Conservation (phyloP, 1,284 basidiomycete species). For the Porodaedalea pini region DNA sequence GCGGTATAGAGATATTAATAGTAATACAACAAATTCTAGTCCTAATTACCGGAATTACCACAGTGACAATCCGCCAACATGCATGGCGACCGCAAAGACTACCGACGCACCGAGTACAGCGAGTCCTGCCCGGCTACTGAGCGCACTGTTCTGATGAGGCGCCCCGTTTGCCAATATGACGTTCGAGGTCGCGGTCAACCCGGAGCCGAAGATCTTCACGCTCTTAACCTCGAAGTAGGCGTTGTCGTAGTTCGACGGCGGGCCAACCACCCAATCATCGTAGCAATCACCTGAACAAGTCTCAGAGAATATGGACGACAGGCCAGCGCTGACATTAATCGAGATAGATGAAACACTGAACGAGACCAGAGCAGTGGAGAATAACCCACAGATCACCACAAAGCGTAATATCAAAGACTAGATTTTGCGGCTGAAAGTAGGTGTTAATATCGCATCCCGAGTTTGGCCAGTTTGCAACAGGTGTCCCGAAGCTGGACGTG, state of each 20-base stretch:
- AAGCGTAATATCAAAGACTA: constrained; percentile 74
- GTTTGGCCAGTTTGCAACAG: constrained; percentile 65
- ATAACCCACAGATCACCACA: constrained; percentile 57
- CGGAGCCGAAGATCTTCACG: constrained; percentile 35
- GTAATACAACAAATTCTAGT: neutral
- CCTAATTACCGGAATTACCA: neutral
- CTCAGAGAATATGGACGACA: constrained; percentile 49
- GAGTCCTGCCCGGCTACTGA: neutral
- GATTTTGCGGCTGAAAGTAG: constrained; percentile 63
- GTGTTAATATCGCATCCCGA: constrained; percentile 54
- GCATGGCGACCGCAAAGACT: constrained; percentile 5
- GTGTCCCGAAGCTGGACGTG: constrained; percentile 60
- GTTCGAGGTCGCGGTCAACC: neutral
- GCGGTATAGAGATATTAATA: neutral
- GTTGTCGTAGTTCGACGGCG: constrained; percentile 59
- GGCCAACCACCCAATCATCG: constrained; percentile 69
- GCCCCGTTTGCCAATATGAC: constrained; percentile 12
- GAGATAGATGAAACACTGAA: constrained; percentile 20
- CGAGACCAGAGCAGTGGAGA: constrained; percentile 13
- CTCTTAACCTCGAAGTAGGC: constrained; percentile 76
- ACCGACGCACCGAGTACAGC: constrained; percentile 1
- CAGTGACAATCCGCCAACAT: neutral
- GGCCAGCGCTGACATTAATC: constrained; percentile 43
- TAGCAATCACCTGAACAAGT: constrained; percentile 70
- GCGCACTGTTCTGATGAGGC: neutral